Conservation (phyloP, 2,329 filamentous ascomycete species). For the Colletotrichum paranaense region DNA sequence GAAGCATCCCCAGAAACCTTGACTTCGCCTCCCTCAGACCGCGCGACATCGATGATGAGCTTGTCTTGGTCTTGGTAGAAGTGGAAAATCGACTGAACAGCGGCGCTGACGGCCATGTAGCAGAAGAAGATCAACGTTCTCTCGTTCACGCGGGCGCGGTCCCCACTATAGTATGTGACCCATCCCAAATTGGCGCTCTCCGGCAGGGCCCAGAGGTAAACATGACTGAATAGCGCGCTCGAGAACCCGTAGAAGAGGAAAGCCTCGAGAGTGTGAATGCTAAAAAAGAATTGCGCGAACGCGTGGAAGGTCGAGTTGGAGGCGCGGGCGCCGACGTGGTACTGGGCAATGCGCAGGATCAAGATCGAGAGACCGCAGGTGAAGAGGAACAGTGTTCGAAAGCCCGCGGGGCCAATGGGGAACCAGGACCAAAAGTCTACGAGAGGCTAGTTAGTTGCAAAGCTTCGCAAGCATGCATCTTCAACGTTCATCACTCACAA, state of each 20-base stretch:
- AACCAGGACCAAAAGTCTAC: slow-evolving; percentile 89
- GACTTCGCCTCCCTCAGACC: slow-evolving; percentile 37
- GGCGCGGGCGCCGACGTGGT: slow-evolving; percentile 80
- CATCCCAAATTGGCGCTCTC: slow-evolving; percentile 73
- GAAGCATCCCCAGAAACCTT: slow-evolving; percentile 20
- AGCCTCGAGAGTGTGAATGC: slow-evolving; percentile 74
- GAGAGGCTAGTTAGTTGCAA: slow-evolving; percentile 21
- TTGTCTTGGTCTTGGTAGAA: slow-evolving; percentile 80
- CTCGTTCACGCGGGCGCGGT: slow-evolving; percentile 85
- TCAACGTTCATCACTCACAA: slow-evolving; percentile 61
- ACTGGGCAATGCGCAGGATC: slow-evolving; percentile 85
- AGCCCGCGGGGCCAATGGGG: slow-evolving; percentile 78
- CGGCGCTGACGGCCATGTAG: slow-evolving; percentile 75
- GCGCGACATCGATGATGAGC: slow-evolving; percentile 60
- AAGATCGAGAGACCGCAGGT: slow-evolving; percentile 81
- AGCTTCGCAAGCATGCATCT: slow-evolving; percentile 21
- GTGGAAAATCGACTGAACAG: slow-evolving; percentile 77
- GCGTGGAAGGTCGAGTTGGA: slow-evolving; percentile 75
- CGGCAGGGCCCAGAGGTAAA: slow-evolving; percentile 80
- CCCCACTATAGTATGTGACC: slow-evolving; percentile 77
- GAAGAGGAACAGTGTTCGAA: slow-evolving; percentile 82
- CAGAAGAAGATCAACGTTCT: slow-evolving; percentile 83
- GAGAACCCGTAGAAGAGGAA: slow-evolving; percentile 82
- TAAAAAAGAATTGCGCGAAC: slow-evolving; percentile 67
- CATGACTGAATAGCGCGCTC: slow-evolving; percentile 81